A percentile compares a stretch with the other conserved stretches of the same genome.
phyloP scores from a whole-genome alignment of 371 early-diverging fungal genomes.

The Mucor sp. region DNA sequence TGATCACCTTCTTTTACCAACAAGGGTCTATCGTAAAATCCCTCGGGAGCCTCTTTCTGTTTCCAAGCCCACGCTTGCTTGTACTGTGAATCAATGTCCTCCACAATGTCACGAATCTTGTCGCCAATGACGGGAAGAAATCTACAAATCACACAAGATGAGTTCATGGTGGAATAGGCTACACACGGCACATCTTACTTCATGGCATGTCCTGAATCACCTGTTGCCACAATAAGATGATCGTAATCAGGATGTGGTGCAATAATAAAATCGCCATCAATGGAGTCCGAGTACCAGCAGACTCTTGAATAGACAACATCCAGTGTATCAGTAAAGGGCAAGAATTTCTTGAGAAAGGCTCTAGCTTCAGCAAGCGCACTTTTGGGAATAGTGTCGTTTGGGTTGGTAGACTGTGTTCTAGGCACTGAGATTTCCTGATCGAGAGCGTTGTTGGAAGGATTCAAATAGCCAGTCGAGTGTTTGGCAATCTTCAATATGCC shows the following conservation, averaged over 20 bases:
- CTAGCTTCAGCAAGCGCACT: conserved; percentile 28
- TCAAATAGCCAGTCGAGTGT: conserved; percentile 45
- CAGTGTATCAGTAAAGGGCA: conserved; percentile 27
- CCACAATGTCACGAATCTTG: conserved; percentile 28
- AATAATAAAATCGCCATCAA: conserved; percentile 45
- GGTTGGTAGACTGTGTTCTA: conserved; percentile 35
- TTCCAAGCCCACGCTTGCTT: conserved; percentile 27
- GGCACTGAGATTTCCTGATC: conserved; percentile 35
- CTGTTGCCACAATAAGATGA: conserved; percentile 43
- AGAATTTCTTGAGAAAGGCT: conserved; percentile 30
- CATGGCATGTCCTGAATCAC: conserved; percentile 52
- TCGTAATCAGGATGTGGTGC: conserved; percentile 39
- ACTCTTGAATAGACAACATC: conserved; percentile 34
- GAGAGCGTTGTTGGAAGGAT: conserved; percentile 15
- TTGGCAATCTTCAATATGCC: conserved; percentile 47
- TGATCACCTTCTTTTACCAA: conserved; percentile 12
- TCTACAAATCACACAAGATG: not conserved
- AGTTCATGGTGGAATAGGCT: not conserved
- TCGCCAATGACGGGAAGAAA: conserved; percentile 32
- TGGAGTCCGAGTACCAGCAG: conserved; percentile 48
- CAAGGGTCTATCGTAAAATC: conserved; percentile 12
- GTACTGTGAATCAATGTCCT: conserved; percentile 19
- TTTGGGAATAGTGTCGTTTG: conserved; percentile 38
- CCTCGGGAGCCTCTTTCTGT: conserved; percentile 2
- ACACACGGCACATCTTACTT: conserved; percentile 28